Evolutionary conservation across 495 filamentous ascomycete genomes (phyloP).

Genomic region (Penicillium desertorum): DNA sequence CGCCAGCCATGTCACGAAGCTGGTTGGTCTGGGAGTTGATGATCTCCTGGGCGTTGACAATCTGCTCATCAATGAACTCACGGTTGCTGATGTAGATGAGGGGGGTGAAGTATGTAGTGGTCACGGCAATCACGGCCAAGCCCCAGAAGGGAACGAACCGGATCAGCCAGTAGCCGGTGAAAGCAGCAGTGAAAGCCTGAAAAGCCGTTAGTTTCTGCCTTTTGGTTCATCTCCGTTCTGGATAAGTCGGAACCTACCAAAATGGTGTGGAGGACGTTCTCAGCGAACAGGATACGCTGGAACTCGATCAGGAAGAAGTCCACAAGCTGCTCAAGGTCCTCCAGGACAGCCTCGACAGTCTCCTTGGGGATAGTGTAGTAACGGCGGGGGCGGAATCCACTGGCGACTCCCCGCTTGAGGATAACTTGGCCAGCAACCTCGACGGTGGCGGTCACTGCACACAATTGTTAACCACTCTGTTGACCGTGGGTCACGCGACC

Average conservation of each 20-base stretch:
- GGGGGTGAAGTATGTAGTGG: slow-evolving; percentile 78
- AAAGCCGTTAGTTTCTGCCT: slow-evolving; percentile 12
- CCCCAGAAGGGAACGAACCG: slow-evolving; percentile 95
- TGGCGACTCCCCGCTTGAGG: slow-evolving; percentile 74
- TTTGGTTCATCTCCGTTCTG: slow-evolving; percentile 17
- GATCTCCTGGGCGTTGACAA: slow-evolving; percentile 67
- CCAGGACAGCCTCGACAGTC: slow-evolving; percentile 73
- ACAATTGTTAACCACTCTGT: slow-evolving; percentile 16
- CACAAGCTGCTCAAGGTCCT: slow-evolving; percentile 85
- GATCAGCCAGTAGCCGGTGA: slow-evolving; percentile 89
- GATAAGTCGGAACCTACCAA: slow-evolving; percentile 57
- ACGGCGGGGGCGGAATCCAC: slow-evolving; percentile 81
- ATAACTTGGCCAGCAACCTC: slow-evolving; percentile 76
- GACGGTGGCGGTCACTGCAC: slow-evolving; percentile 65
- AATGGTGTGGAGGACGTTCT: slow-evolving; percentile 81
- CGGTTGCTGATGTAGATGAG: slow-evolving; percentile 91
- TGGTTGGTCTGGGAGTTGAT: slow-evolving; percentile 80
- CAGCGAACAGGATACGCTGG: slow-evolving; percentile 90
- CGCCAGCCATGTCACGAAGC: slow-evolving; percentile 72
- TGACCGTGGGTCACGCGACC: slow-evolving; percentile 19
- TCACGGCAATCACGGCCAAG: slow-evolving; percentile 73
- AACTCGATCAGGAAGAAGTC: slow-evolving; percentile 98
- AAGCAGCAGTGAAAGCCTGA: slow-evolving; percentile 76
- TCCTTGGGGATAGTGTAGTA: slow-evolving; percentile 92
- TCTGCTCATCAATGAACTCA: slow-evolving; percentile 85